Base-by-base conservation (phyloP, 2,329 filamentous ascomycete species). In the Alternaria sp. region DNA sequence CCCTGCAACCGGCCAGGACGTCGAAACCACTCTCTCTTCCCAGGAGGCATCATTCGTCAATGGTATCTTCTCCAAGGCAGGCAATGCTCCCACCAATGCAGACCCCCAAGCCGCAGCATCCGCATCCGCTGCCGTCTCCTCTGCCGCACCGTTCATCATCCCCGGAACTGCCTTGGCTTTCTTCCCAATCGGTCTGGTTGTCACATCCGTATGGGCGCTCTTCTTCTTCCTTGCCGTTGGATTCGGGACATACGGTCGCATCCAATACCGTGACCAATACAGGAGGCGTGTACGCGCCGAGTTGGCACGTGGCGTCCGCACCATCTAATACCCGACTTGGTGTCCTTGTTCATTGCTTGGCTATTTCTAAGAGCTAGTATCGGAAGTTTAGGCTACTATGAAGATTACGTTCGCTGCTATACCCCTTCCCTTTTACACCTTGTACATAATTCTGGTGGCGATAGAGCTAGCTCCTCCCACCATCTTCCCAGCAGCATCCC, bases 21-120 rank as follows among this genome's bases (percentile, higher is more conserved):
- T 92, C 61, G 85, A 81, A 71, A 90, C 90, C 54, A 89, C 87
- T 32, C 86, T 93, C 54, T 90, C 90, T 10, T 86, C 87, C 63
- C 89, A 90, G 78, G 89, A 92, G 76, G 90, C 91, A 15, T 86
- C 87, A 7, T 93, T 93, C 70, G 86, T 93, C 43, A 87, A 86
- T 13, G 91, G 91, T 55, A 86, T 91, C 70, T 93, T 93, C 79
- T 87, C 90, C 57, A 80, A 85, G 54, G 81, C 86, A 59, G 81
- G 86, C 13, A 63, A 28, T 10, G 66, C 85, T 72, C 78, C 85
- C 72, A 89, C 87, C 62, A 73, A 71, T 30, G 72, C 69, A 54
- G 70, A 75, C 66, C 86, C 84, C 13, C 83, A 86, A 11, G 74
- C 76, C 4, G 68, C 74, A 10, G 73, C 79, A 7, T 78, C 79